Base-by-base conservation (phyloP, 345 rosid genomes). In the Trapa incisa region DNA sequence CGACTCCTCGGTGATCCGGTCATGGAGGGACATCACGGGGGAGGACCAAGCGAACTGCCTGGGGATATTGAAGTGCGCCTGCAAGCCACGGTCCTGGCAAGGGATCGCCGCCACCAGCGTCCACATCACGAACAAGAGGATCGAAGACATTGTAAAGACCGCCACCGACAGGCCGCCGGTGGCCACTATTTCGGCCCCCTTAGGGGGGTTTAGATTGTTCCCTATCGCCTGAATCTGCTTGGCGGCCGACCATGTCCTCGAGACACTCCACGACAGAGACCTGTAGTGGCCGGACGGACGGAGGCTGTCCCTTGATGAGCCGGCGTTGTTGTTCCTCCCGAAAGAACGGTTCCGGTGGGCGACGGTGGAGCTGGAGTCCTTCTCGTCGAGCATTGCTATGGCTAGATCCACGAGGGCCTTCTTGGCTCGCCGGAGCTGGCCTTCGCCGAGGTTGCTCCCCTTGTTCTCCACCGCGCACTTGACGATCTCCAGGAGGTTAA, bases 231-330 rank as follows among this genome's bases (percentile, higher is more conserved):
- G 42, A 39, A 39, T 39, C 42, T 39, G 42, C 91, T 81, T 83
- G 2, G 99, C 86, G 7, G 99, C 99, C 0, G 99, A 94, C 99
- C 99, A 94, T 0, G 99, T 87, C 78, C 96, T 77, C 3, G 99
- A 94, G 5, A 94, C 96, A 66, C 97, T 94, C 99, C 98, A 90
- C 0, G 98, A 93, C 61, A 93, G 77, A 6, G 98, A 94, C 67
- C 97, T 72, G 71, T 86, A 88, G 77, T 88, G 96, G 14, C 84
- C 94, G 1, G 82, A 37, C 16, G 73, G 61, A 37, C 77, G 80
- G 5, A 76, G 81, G 36, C 77, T 76, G 17, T 41, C 79, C 50
- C 83, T 86, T 72, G 53, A 79, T 2, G 12, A 61, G 38, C 29
- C 29, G 29, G 29, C 29, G 29, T 65, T 81, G 65, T 62, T 62